Evolutionary conservation across 2,329 filamentous ascomycete species (phyloP).

Genomic region (Penicillium freii): DNA sequence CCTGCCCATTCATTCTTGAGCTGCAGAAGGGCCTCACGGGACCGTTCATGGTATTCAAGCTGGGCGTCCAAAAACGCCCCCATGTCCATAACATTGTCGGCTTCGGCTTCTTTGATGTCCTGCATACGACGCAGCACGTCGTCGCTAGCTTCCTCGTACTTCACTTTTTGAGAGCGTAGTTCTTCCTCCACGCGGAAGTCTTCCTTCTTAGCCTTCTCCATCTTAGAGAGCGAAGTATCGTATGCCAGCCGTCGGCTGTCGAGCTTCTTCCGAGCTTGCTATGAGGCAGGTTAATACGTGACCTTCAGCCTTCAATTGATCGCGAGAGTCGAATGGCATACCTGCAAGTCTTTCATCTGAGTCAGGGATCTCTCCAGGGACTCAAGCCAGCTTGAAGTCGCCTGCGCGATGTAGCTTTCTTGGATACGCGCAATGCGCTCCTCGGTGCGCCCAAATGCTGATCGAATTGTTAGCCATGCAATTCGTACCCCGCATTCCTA

Average conservation of each 20-base stretch:
- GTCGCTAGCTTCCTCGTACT: constrained; percentile 93
- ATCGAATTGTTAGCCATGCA: constrained; percentile 2
- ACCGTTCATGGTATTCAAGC: constrained; percentile 86
- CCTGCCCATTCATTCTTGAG: constrained; percentile 66
- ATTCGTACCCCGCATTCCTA: neutral
- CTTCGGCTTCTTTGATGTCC: constrained; percentile 90
- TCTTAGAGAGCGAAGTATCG: constrained; percentile 82
- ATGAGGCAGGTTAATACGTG: constrained; percentile 11
- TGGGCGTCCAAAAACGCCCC: constrained; percentile 82
- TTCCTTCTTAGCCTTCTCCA: constrained; percentile 91
- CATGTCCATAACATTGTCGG: constrained; percentile 76
- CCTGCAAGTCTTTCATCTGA: constrained; percentile 98
- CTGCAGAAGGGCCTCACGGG: constrained; percentile 74
- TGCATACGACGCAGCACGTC: constrained; percentile 91
- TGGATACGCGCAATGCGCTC: constrained; percentile 83
- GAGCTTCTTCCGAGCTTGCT: constrained; percentile 87
- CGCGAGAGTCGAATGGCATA: constrained; percentile 43
- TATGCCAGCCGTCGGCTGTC: constrained; percentile 86
- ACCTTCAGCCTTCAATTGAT: neutral
- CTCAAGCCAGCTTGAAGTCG: constrained; percentile 82
- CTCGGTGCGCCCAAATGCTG: constrained; percentile 78
- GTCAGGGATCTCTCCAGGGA: constrained; percentile 84
- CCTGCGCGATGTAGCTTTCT: constrained; percentile 74
- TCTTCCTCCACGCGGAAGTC: constrained; percentile 94
- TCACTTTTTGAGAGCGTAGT: constrained; percentile 82